Evolutionary conservation across 148 eudicot genomes (phyloP), one percentile per base, ranked within the genome.

Genomic region (Drosera capensis): DNA sequence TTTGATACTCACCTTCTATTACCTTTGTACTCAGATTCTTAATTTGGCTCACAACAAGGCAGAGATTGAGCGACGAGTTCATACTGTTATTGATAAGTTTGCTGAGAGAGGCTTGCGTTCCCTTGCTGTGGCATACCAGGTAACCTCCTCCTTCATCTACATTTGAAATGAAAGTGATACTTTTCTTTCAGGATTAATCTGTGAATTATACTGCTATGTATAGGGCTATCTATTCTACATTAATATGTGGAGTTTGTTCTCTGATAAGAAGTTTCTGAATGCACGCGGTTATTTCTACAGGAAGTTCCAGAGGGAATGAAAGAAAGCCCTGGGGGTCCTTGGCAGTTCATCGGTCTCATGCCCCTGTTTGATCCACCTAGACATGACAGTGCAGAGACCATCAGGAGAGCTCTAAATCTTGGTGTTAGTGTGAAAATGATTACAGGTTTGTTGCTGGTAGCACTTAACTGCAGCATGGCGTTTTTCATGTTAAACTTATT

Each of bases 401-500:
- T 34, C 11, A 34, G 38, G 38, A 34, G 82, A 52, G 82, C 82
- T 20, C 36, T 76, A 25, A 68, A 76, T 59, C 82, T 76, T 25
- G 82, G 82, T 40, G 82, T 76, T 3, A 76, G 66, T 56, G 82
- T 76, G n/a, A 76, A 76, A 53, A 76, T 76, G 82, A 76, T 76
- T 29, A 76, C 82, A 51, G 82, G 38, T 34, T 34, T 13, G 38
- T 34, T 34, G 38, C n/a, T n/a, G n/a, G n/a, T n/a, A n/a, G n/a
- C n/a, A n/a, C n/a, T n/a, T n/a, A n/a, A n/a, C n/a, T n/a, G n/a
- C n/a, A n/a, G n/a, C n/a, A n/a, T n/a, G n/a, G n/a, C n/a, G n/a
- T 15, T 34, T 34, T 34, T 5, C 2, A 34, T 9, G 13, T 5
- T 15, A 5, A 34, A 34, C 38, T 0, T 34, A 15, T 34, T 11